Evolutionary conservation across 345 rosid genomes (phyloP).

Genomic region (Trapa bicornis): DNA sequence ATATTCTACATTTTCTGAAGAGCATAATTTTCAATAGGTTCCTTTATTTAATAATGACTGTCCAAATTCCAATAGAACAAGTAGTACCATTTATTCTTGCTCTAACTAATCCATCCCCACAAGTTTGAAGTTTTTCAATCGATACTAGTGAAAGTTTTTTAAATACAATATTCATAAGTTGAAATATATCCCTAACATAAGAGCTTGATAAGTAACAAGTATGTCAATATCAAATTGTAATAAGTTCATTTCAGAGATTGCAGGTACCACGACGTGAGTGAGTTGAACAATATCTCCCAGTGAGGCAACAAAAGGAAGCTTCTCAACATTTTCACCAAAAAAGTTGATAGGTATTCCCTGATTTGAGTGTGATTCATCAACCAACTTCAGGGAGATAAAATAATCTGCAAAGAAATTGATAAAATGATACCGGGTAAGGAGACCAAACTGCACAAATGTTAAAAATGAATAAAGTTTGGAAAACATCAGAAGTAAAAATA

Average conservation of each 20-base stretch:
- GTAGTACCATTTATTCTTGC: too few species aligned
- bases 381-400: conserved; percentile 32
- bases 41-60: neutral
- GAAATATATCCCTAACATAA: neutral
- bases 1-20: neutral
- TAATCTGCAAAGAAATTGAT: conserved; percentile 33
- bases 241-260: neutral
- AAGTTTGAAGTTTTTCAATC: neutral
- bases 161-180: neutral
- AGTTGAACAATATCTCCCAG: conserved; percentile 49
- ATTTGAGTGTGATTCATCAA: conserved; percentile 36
- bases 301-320: conserved; percentile 41
- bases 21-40: neutral
- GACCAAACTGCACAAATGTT: neutral
- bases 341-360: conserved; percentile 38
- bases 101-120: neutral
- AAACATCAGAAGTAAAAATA: neutral
- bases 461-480: neutral
- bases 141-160: neutral
- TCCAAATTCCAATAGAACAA: too few species aligned
- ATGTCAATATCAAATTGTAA: neutral
- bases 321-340: conserved; percentile 24
- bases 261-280: conserved; percentile 42
- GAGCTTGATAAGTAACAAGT: neutral
- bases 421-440: neutral